Evolutionary conservation across 148 eudicot genomes (phyloP).

Genomic region (Beta vulgaris): DNA sequence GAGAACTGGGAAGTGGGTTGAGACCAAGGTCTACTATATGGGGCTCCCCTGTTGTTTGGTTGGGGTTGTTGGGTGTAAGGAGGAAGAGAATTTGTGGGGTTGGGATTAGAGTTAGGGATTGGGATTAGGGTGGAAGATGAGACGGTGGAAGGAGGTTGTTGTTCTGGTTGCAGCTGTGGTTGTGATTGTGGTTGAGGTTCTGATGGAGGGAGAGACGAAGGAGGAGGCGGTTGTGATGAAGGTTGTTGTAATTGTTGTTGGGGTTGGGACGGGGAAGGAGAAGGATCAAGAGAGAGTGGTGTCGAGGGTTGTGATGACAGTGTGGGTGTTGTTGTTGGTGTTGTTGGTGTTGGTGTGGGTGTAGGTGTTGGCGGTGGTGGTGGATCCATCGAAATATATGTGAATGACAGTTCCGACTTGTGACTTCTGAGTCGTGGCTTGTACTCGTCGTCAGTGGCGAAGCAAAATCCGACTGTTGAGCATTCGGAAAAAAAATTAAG

Average conservation of each 20-base stretch:
- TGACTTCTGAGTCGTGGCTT: no score
- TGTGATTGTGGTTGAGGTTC: conserved; percentile 8
- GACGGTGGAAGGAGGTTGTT: conserved; percentile 7
- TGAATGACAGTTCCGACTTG: no score
- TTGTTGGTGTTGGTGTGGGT: background rate
- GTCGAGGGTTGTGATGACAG: background rate
- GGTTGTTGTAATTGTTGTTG: background rate
- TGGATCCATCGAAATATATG: background rate
- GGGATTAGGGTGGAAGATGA: conserved; percentile 19
- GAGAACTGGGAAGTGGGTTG: conserved; percentile 36
- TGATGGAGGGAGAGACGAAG: background rate
- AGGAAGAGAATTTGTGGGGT: conserved; percentile 16
- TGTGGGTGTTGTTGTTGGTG: background rate
- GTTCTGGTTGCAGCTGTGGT: conserved; percentile 17
- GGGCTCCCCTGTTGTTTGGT: background rate
- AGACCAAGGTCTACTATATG: conserved; percentile 50
- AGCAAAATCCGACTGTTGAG: no score
- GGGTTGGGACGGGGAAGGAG: background rate
- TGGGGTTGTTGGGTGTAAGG: conserved; percentile 12
- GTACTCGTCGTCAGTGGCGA: no score
- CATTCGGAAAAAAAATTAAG: no score
- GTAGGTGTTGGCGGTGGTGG: background rate
- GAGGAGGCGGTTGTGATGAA: background rate
- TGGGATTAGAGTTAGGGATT: conserved; percentile 42
- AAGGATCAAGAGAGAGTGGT: background rate